phyloP scores from a whole-genome alignment of 1,284 basidiomycete species.

The Trametes pubescens region DNA sequence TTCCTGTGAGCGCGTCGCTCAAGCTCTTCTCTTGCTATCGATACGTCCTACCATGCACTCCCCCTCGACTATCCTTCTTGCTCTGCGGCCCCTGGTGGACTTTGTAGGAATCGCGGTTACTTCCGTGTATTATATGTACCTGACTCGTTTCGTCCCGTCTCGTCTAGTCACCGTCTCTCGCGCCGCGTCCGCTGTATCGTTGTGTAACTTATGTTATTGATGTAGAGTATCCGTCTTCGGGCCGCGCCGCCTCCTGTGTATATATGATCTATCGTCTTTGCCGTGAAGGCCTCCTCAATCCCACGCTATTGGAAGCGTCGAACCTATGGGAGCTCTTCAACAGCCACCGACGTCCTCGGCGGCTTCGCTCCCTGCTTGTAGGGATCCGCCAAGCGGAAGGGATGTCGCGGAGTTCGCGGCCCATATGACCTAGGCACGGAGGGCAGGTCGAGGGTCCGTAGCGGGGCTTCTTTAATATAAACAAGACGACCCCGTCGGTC shows the following conservation, averaged over 20 bases:
- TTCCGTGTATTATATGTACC: conserved; percentile 3
- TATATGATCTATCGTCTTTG: conserved; percentile 7
- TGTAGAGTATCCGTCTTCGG: conserved; percentile 10
- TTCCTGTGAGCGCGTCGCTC: conserved; percentile 18
- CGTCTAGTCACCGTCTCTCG: not conserved
- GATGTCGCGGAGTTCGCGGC: not conserved
- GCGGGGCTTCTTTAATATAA: conserved; percentile 1
- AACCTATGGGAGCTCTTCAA: not conserved
- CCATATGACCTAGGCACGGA: not conserved
- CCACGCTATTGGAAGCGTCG: not conserved
- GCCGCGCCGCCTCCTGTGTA: conserved; percentile 3
- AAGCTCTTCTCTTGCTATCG: not conserved
- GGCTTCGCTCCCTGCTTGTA: not conserved
- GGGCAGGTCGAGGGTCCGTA: not conserved
- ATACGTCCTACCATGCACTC: not conserved
- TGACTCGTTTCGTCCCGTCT: not conserved
- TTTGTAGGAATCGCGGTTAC: not conserved
- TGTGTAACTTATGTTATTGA: conserved; percentile 20
- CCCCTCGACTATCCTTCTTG: not conserved
- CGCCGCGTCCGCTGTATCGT: conserved; percentile 9
- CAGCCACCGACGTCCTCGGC: not conserved
- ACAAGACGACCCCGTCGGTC: not conserved
- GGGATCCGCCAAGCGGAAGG: not conserved
- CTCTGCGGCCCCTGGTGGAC: not conserved
- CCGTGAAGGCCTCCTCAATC: not conserved